Evolutionary conservation across 768 basidiomycete genomes (phyloP).

Genomic region (Lactifluus piperatus): DNA sequence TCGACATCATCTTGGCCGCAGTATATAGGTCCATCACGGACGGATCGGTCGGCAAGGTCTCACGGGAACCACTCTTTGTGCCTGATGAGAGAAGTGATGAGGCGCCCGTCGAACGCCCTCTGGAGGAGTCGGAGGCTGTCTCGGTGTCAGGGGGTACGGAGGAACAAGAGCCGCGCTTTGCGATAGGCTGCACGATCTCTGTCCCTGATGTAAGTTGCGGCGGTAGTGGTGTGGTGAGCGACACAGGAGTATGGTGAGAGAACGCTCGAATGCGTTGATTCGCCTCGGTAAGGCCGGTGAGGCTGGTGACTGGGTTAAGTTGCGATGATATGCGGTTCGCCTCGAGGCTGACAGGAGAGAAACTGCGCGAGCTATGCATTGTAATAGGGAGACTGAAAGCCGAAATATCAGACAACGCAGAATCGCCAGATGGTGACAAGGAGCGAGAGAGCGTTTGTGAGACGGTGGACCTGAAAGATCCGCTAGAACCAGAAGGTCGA

Average conservation of each 20-base stretch:
- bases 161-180: constrained; percentile 1
- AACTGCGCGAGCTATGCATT: neutral
- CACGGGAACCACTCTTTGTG: constrained; percentile 12
- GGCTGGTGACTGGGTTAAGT: neutral
- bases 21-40: constrained; percentile 16
- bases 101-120: constrained; percentile 12
- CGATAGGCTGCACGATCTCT: constrained; percentile 2
- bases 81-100: constrained; percentile 14
- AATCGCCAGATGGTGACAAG: constrained; percentile 15
- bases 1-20: neutral
- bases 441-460: constrained; percentile 13
- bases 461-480: neutral
- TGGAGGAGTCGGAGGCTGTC: constrained; percentile 10
- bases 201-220: neutral
- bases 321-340: neutral
- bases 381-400: constrained; percentile 1
- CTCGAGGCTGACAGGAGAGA: constrained; percentile 3
- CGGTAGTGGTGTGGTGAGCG: neutral
- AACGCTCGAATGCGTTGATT: neutral
- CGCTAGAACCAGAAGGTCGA: constrained; percentile 1
- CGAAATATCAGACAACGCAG: constrained; percentile 4
- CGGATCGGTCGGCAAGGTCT: constrained; percentile 17
- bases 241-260: neutral
- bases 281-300: neutral
- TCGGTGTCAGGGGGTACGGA: constrained; percentile 1